Percentiles rank a stretch among this genome's conserved stretches.
Evolutionary conservation across 805 yeast species (phyloP).

Genomic region (Candida insectorum): DNA sequence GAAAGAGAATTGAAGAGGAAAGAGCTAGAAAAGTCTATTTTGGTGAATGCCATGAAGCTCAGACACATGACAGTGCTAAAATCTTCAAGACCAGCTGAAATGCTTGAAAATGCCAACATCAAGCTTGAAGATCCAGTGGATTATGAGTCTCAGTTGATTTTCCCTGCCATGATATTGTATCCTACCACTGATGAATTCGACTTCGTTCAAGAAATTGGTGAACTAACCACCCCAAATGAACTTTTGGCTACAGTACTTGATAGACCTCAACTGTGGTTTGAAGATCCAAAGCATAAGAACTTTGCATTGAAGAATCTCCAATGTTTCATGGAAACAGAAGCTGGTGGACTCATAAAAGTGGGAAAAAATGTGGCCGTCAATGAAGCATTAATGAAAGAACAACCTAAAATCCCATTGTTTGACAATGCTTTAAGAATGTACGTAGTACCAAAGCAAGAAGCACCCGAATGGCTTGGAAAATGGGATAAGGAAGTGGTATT

Average conservation of each 20-base stretch:
- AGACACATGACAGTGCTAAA: constrained; percentile 53
- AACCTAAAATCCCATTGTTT: constrained; percentile 70
- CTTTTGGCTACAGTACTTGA: constrained; percentile 54
- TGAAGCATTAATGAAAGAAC: constrained; percentile 57
- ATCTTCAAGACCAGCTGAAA: constrained; percentile 53
- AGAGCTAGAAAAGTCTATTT: constrained; percentile 38
- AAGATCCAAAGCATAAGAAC: constrained; percentile 55
- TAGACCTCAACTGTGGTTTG: constrained; percentile 69
- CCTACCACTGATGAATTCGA: constrained; percentile 86
- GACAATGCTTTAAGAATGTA: constrained; percentile 71
- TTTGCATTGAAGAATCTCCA: constrained; percentile 60
- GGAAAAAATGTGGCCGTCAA: constrained; percentile 73
- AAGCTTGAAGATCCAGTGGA: constrained; percentile 63
- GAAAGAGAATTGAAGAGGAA: constrained; percentile 39
- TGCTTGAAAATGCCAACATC: constrained; percentile 49
- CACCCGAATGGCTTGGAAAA: constrained; percentile 58
- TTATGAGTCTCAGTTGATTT: constrained; percentile 71
- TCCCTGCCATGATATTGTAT: constrained; percentile 77
- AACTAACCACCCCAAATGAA: constrained; percentile 63
- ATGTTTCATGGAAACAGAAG: constrained; percentile 74
- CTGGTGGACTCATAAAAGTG: constrained; percentile 82
- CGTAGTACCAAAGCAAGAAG: constrained; percentile 71
- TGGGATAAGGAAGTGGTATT: constrained; percentile 67
- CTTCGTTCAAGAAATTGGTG: constrained; percentile 71
- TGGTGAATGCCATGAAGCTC: constrained; percentile 57